Base-by-base conservation (phyloP, 1,139 yeast genomes). In the Blastobotrys ciferrii region DNA sequence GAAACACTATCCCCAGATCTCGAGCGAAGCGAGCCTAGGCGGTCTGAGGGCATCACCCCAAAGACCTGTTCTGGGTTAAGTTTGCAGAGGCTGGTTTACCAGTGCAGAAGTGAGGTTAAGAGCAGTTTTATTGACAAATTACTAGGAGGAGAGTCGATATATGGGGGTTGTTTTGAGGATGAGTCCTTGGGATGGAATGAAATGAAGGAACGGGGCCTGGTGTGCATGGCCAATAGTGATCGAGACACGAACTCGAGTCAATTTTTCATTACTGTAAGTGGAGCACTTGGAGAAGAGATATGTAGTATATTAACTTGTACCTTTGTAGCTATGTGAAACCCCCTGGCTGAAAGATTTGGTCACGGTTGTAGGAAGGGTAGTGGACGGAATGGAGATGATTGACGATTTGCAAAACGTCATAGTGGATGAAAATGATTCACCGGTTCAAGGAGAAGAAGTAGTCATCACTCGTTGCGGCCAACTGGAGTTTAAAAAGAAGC, bases 331-430 rank as follows among this genome's bases (percentile, higher is more conserved):
- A 11, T 46, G 50, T 11, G 53, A 53, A 4, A 50, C 58, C 11
- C 77, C 51, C 67, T 79, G 59, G 77, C 78, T 55, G 47, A 76
- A 74, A 28, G 83, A 84, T 0, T 78, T 79, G 54, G 84, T 83
- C 58, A 73, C 87, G 0, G 82, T 86, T 0, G 81, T 89, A 65
- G 97, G 96, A 1, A 70, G 64, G 46, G 76, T 77, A 0, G 55
- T 74, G 6, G 72, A 75, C 48, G 96, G 96, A 0, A 83, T 85
- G 63, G 80, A 89, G 0, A 82, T 86, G 1, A 73, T 87, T 0
- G 56, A 59, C 17, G 52, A 50, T 5, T 59, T 68, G 19, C 66
- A 60, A 39, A 53, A 57, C 17, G 56, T 63, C 11, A 51, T 49
- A 11, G 66, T 65, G 4, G 70, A 68, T 47, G 60, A 58, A 4